Conservation (phyloP, 768 basidiomycete species). For the Pisolithus sp. region DNA sequence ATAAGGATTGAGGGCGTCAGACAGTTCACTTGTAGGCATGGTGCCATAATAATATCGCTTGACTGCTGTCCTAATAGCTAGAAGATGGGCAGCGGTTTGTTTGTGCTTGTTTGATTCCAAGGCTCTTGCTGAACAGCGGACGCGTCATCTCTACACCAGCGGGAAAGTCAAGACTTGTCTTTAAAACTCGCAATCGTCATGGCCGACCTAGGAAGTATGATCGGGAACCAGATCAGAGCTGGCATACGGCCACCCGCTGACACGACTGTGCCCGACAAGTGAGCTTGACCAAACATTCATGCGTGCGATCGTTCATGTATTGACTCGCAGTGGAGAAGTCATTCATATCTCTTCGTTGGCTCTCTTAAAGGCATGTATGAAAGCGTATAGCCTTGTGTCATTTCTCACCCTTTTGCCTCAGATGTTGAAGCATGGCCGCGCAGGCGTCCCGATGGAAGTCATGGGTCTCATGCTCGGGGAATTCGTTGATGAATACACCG, state of each 20-base stretch:
- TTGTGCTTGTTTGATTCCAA: constrained; percentile 26
- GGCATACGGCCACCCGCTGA: constrained; percentile 40
- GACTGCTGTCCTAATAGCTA: background rate
- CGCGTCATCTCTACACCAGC: constrained; percentile 32
- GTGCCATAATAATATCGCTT: constrained; percentile 1
- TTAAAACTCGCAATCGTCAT: constrained; percentile 6
- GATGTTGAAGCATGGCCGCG: constrained; percentile 99
- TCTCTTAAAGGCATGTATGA: constrained; percentile 75
- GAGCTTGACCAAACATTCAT: constrained; percentile 13
- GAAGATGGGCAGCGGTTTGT: constrained; percentile 10
- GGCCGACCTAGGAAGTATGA: constrained; percentile 45
- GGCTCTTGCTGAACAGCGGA: constrained; percentile 23
- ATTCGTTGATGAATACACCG: constrained; percentile 96
- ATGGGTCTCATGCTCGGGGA: constrained; percentile 98
- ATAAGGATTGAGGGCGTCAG: constrained; percentile 72
- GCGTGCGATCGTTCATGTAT: constrained; percentile 1
- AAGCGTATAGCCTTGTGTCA: background rate
- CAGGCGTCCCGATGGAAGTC: constrained; percentile 99
- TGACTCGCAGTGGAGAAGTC: constrained; percentile 65
- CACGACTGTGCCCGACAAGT: constrained; percentile 71
- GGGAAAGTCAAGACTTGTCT: background rate
- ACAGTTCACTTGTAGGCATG: constrained; percentile 70
- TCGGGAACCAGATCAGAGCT: constrained; percentile 45
- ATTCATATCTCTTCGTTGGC: constrained; percentile 97
- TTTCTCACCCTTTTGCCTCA: constrained; percentile 26